Evolutionary conservation across 306 rosid genomes (phyloP).

Genomic region (Benincasa hispida): DNA sequence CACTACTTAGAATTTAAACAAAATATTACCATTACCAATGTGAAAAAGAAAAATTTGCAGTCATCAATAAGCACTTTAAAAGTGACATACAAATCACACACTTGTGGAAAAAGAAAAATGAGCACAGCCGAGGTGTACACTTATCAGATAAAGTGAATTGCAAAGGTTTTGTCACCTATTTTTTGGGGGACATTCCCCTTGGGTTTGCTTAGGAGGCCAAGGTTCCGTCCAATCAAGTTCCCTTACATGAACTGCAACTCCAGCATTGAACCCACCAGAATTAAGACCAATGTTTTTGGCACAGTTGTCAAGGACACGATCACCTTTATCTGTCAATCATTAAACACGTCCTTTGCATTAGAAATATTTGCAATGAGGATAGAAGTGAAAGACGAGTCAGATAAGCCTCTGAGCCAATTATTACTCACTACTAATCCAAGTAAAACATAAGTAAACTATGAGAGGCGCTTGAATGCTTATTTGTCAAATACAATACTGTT

Average conservation of each 20-base stretch:
- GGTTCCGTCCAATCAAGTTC: constrained; percentile 77
- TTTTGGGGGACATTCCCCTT: constrained; percentile 22
- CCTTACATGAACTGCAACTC: constrained; percentile 39
- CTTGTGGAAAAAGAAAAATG: neutral
- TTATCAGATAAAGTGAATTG: neutral
- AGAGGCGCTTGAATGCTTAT: neutral
- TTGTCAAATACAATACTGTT: neutral
- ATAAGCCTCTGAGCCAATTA: neutral
- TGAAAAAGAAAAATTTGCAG: neutral
- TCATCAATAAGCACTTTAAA: neutral
- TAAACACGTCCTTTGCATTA: neutral
- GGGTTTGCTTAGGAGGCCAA: constrained; percentile 60
- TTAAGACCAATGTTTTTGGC: constrained; percentile 58
- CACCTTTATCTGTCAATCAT: constrained; percentile 58
- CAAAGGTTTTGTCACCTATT: constrained; percentile 32
- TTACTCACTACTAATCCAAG: neutral
- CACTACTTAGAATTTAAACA: neutral
- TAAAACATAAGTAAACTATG: neutral
- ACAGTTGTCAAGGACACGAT: constrained; percentile 71
- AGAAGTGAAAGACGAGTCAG: neutral
- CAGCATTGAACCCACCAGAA: constrained; percentile 28
- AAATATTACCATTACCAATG: neutral
- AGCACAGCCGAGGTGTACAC: neutral
- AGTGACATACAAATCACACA: neutral
- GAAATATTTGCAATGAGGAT: neutral